These are phyloP conservation scores for Wickerhamiella qilinensis DNA, from an alignment of 805 yeast genomes.

Conservation along the genomic window DNA sequence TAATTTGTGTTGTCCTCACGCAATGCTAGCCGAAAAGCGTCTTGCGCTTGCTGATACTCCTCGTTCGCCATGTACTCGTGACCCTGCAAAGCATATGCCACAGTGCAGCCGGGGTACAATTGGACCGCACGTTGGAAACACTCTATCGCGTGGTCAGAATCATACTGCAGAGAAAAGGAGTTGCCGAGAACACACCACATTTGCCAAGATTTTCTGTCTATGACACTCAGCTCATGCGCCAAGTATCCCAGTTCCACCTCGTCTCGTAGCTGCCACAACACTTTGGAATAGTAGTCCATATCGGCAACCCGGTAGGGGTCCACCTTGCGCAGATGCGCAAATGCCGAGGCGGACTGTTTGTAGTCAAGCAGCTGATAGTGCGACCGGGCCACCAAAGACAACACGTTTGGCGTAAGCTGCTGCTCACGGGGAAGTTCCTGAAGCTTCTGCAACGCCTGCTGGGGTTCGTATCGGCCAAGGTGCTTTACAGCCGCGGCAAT, in stretches of 20 bases:
- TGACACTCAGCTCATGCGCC: conserved; percentile 62
- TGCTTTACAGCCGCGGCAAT: conserved; percentile 1
- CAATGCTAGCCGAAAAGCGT: conserved; percentile 65
- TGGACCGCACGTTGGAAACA: conserved; percentile 70
- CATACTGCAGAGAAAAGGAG: conserved; percentile 64
- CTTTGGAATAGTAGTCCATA: conserved; percentile 82
- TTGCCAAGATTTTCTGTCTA: conserved; percentile 51
- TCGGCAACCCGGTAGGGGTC: conserved; percentile 73
- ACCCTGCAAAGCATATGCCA: conserved; percentile 85
- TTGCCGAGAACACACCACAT: conserved; percentile 92
- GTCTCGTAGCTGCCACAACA: conserved; percentile 82
- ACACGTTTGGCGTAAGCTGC: conserved; percentile 67
- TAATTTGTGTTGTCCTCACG: conserved; percentile 68
- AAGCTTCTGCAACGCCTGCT: conserved; percentile 57
- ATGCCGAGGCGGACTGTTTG: conserved; percentile 52
- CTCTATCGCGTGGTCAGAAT: conserved; percentile 76
- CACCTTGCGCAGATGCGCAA: conserved; percentile 40
- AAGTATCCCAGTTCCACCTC: conserved; percentile 65
- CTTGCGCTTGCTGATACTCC: conserved; percentile 77
- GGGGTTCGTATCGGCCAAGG: conserved; percentile 44
- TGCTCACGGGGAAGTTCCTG: conserved; percentile 48
- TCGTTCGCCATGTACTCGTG: conserved; percentile 83
- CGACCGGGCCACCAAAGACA: conserved; percentile 60
- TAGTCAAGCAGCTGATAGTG: conserved; percentile 83
- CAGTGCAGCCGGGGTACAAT: conserved; percentile 53